Evolutionary conservation across 1,284 basidiomycete species (phyloP), one percentile per base, ranked within the genome.

Genomic region (Sanghuangporus sanghuang): DNA sequence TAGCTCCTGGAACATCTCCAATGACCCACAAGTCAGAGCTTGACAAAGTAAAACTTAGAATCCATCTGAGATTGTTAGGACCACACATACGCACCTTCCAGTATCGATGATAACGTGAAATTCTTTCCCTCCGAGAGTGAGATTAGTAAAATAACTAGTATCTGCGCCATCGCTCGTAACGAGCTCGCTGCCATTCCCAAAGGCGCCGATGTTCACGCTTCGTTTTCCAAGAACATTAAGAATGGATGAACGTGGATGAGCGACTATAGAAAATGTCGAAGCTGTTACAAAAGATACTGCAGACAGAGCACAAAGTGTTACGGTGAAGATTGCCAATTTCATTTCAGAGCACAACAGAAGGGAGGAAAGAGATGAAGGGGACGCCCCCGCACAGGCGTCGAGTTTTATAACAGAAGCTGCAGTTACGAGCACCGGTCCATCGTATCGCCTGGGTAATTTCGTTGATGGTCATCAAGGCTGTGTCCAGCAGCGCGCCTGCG

Each of bases 1-100:
- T 73, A 32, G 79, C 77, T 46, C 73, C 72, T 7, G 74, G 71
- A 3, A 86, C 78, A 42, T 67, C 71, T 14, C 80, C 84, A 16
- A 80, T 79, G 1, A 87, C 79, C 79, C 83, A 86, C 32, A 87
- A 72, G 70, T 87, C 86, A 35, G 85, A 82, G 64, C 85, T 79
- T 59, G 42, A 55, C 4, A 27, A 40, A 7, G 42, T 21, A 61
- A 23, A 16, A 58, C 27, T 52, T 54, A 53, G 2, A 23, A 11
- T 59, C 1, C 11, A 32, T 53, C 54, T 49, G 56, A 27, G 21
- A 35, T 16, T 42, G 12, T 21, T 49, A 58, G 12, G 36, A 9
- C 9, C 1, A 12, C 21, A 8, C 9, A 21, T 11, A 64, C 75
- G 38, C 65, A 86, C 88, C 86, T 89, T 60, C 87, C 88, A 5